Percentiles rank a stretch among this genome's conserved stretches.
Conservation (phyloP, 306 rosid genomes). For the Prunus fruticosa region DNA sequence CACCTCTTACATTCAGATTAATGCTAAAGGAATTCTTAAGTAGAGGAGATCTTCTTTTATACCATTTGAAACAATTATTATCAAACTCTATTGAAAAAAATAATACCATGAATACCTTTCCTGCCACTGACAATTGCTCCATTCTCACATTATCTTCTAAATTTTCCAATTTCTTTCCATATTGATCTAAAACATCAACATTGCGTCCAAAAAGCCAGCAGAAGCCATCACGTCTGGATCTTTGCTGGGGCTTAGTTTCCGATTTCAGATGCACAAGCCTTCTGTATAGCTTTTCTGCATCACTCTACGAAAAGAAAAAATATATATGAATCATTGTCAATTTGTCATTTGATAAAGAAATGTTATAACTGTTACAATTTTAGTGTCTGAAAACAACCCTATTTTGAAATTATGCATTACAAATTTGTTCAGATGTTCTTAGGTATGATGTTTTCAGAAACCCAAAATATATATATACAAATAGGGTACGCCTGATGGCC, state of each 20-base stretch:
- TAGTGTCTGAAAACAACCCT: neutral
- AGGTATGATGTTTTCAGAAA: neutral
- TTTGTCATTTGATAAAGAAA: neutral
- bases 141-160: slow-evolving; percentile 61
- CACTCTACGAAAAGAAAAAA: slow-evolving; percentile 45
- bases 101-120: slow-evolving; percentile 44
- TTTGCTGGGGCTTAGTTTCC: slow-evolving; percentile 32
- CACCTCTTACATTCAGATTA: neutral
- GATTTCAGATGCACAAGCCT: slow-evolving; percentile 43
- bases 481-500: no score
- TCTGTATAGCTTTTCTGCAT: slow-evolving; percentile 61
- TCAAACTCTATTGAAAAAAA: neutral
- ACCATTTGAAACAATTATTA: neutral
- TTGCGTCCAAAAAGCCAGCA: slow-evolving; percentile 61
- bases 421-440: neutral
- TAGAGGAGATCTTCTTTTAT: neutral
- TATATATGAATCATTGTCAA: slow-evolving; percentile 1
- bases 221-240: slow-evolving; percentile 51
- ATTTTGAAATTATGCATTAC: neutral
- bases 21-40: neutral
- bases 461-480: no score
- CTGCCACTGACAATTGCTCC: slow-evolving; percentile 57
- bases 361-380: neutral
- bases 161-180: slow-evolving; percentile 57
- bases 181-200: slow-evolving; percentile 46